These are phyloP conservation scores for Vanrija sp. DNA, from an alignment of 1,284 basidiomycete species.

Conservation along the genomic window DNA sequence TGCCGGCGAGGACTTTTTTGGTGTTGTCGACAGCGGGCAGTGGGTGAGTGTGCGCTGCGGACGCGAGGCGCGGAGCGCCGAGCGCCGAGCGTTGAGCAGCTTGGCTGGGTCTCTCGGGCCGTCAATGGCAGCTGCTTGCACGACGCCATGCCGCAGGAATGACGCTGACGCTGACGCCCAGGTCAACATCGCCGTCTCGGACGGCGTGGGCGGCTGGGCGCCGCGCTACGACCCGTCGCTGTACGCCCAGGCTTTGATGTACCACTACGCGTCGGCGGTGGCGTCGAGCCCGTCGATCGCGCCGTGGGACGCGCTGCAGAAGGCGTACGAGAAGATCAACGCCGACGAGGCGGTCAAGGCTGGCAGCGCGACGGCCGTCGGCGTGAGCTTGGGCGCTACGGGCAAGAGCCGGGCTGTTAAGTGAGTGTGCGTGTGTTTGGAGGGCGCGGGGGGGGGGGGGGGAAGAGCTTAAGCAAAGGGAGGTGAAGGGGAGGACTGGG, in stretches of 20 bases:
- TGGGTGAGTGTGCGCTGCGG: too few species aligned
- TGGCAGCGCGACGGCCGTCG: constrained; percentile 53
- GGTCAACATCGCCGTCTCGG: constrained; percentile 51
- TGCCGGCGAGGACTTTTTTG: constrained; percentile 47
- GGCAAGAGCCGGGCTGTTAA: constrained; percentile 53
- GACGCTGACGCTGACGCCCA: constrained; percentile 9
- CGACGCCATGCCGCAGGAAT: neutral
- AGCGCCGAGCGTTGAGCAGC: too few species aligned
- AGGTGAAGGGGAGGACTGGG: too few species aligned
- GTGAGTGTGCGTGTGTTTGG: constrained; percentile 29
- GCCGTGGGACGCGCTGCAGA: constrained; percentile 45
- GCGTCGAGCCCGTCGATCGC: constrained; percentile 22
- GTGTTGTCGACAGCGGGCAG: constrained; percentile 21
- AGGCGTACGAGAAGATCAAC: constrained; percentile 51
- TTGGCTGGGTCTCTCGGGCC: neutral
- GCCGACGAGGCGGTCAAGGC: constrained; percentile 48
- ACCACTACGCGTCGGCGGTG: constrained; percentile 45
- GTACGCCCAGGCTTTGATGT: constrained; percentile 54
- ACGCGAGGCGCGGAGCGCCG: too few species aligned
- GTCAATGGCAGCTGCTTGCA: too few species aligned
- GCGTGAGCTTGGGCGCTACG: constrained; percentile 41
- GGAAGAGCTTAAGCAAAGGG: too few species aligned
- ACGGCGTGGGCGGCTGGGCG: constrained; percentile 58
- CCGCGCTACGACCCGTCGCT: constrained; percentile 54
- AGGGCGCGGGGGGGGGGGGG: too few species aligned